phyloP scores from a whole-genome alignment of 805 yeast genomes.

The Ogataea ganodermae region DNA sequence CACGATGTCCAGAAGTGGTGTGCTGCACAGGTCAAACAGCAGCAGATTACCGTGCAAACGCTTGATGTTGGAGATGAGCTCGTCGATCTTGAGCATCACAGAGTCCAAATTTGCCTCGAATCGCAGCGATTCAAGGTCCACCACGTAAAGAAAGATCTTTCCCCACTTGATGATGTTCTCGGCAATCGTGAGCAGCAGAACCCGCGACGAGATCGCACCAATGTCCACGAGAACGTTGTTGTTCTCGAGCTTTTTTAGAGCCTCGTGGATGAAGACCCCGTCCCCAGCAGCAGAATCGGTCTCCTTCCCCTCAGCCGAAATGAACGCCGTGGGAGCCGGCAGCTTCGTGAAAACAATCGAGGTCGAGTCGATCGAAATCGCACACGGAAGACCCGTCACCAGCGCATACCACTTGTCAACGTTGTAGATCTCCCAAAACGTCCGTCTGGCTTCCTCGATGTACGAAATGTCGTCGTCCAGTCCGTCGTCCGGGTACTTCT shows the following conservation, averaged over 20 bases:
- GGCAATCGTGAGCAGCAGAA: constrained; percentile 31
- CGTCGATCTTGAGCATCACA: constrained; percentile 29
- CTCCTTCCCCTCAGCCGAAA: constrained; percentile 11
- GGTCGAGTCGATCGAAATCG: constrained; percentile 29
- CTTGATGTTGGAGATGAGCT: constrained; percentile 30
- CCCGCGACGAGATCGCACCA: constrained; percentile 28
- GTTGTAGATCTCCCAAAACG: constrained; percentile 36
- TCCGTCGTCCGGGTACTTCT: constrained; percentile 19
- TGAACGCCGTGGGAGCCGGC: constrained; percentile 33
- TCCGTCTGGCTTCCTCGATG: constrained; percentile 33
- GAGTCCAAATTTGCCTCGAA: constrained; percentile 20
- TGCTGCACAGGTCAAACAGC: constrained; percentile 29
- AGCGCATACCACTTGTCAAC: constrained; percentile 36
- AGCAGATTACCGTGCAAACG: constrained; percentile 31
- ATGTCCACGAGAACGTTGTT: constrained; percentile 32
- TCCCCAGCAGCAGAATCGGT: constrained; percentile 1
- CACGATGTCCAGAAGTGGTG: constrained; percentile 28
- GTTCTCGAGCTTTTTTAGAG: constrained; percentile 31
- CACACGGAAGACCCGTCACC: constrained; percentile 35
- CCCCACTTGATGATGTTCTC: constrained; percentile 37
- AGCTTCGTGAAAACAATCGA: constrained; percentile 33
- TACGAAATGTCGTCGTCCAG: constrained; percentile 29
- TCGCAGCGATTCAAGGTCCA: constrained; percentile 29
- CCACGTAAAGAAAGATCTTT: constrained; percentile 32
- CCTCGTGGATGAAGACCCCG: constrained; percentile 32